Base-by-base conservation (phyloP, 768 basidiomycete genomes). In the Mycena sanguinolenta region DNA sequence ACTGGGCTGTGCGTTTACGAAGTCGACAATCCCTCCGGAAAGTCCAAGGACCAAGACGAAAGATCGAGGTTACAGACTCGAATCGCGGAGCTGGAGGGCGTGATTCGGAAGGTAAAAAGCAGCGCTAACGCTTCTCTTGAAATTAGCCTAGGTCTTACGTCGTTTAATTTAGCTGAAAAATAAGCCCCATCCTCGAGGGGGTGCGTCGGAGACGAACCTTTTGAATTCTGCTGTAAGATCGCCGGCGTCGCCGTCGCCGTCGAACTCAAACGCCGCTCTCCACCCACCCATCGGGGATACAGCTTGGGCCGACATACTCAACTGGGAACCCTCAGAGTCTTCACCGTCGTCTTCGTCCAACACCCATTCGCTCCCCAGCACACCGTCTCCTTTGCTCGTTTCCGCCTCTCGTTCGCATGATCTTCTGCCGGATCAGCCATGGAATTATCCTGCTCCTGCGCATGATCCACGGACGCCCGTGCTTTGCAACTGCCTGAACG, bases 1-100 rank as follows among this genome's bases (percentile, higher is more conserved):
- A 94, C 92, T 57, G 93, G 93, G 1, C 83, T 94, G 5, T 95
- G 94, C 76, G 91, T 95, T 13, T 95, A 95, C 74, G 93, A 95
- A 77, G 89, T 95, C 9, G 93, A 95, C 74, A 92, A 93, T 74
- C 91, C 91, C 28, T 88, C 79, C 69, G 87, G 89, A 78, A 84
- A 88, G 75, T 82, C 80, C 16, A 85, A 86, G 58, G 75, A 79
- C 13, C 87, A 88, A 69, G 91, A 91, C 66, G 93, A 95, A 77
- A 85, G 85, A 52, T 85, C 88, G 38, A 86, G 90, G 42, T 84
- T 95, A 25, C 86, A 92, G 62, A 88, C 89, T 69, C 88, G 94
- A 54, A 91, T 95, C 27, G 93, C 93, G 30, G 94, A 95, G 75
- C 85, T 95, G 0, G 94, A 95, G 79, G 91, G 92, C 59, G 92